phyloP scores from a whole-genome alignment of 1,284 basidiomycete genomes.

The Boletus sp. region DNA sequence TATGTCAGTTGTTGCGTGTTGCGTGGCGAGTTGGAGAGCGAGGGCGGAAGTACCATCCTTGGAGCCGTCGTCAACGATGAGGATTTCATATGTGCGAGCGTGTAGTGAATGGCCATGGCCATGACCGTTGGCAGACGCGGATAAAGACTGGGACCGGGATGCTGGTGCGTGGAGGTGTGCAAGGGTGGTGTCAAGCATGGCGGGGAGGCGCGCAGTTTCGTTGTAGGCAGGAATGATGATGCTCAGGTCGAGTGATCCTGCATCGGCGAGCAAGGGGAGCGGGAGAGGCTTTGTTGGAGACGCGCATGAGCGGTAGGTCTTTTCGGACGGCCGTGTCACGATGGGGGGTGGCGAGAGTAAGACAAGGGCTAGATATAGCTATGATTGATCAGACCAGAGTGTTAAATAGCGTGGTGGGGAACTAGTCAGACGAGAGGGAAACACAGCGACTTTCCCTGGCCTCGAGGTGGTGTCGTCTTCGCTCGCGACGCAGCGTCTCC shows the following conservation, averaged over 20 bases:
- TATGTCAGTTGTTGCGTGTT: slow-evolving; percentile 61
- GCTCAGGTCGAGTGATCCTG: slow-evolving; percentile 66
- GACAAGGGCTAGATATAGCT: slow-evolving; percentile 68
- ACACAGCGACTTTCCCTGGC: slow-evolving; percentile 43
- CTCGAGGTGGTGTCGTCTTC: slow-evolving; percentile 61
- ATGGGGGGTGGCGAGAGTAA: slow-evolving; percentile 71
- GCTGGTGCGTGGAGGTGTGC: slow-evolving; percentile 51
- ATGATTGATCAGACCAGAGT: slow-evolving; percentile 24
- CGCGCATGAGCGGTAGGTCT: slow-evolving; percentile 58
- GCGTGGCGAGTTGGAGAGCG: slow-evolving; percentile 66
- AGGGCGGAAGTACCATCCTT: slow-evolving; percentile 71
- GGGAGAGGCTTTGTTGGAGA: slow-evolving; percentile 53
- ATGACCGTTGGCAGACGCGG: slow-evolving; percentile 24
- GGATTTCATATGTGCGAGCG: slow-evolving; percentile 72
- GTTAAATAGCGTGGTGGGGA: neutral
- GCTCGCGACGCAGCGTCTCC: slow-evolving; percentile 55
- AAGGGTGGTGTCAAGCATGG: slow-evolving; percentile 80
- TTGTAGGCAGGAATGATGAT: slow-evolving; percentile 93
- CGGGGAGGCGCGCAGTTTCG: slow-evolving; percentile 77
- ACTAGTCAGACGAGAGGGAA: slow-evolving; percentile 39
- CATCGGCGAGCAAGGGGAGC: slow-evolving; percentile 57
- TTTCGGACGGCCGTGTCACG: slow-evolving; percentile 65
- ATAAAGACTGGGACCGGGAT: slow-evolving; percentile 22
- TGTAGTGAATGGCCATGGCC: slow-evolving; percentile 7
- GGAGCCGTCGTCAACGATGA: slow-evolving; percentile 92